Conservation (phyloP, 805 yeast genomes). For the Huiozyma sinensis region DNA sequence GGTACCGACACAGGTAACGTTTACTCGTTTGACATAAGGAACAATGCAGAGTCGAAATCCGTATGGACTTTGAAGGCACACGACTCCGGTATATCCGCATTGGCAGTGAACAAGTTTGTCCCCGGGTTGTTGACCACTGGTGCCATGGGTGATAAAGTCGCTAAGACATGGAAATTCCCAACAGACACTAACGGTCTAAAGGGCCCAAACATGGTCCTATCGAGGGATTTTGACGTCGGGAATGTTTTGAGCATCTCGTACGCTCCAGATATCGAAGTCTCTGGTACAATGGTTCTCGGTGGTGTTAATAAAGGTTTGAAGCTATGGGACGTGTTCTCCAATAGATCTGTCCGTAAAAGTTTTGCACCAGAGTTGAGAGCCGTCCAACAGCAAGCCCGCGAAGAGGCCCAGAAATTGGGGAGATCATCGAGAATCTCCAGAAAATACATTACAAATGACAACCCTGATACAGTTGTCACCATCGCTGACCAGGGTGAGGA, state of each 20-base stretch:
- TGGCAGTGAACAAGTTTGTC: constrained; percentile 55
- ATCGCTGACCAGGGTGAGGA: constrained; percentile 58
- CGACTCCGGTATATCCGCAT: constrained; percentile 82
- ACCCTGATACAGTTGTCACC: constrained; percentile 45
- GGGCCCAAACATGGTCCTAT: constrained; percentile 76
- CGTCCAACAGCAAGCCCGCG: constrained; percentile 47
- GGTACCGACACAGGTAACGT: constrained; percentile 90
- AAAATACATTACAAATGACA: constrained; percentile 44
- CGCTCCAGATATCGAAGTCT: constrained; percentile 78
- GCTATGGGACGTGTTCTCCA: constrained; percentile 87
- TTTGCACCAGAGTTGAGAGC: constrained; percentile 48
- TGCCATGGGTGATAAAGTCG: constrained; percentile 80
- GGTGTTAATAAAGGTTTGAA: constrained; percentile 79
- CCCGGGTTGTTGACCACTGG: constrained; percentile 74
- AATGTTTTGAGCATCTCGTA: constrained; percentile 75
- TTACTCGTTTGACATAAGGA: constrained; percentile 79
- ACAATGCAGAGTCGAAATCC: constrained; percentile 44
- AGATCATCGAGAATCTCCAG: constrained; percentile 65
- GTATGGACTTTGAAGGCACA: constrained; percentile 96
- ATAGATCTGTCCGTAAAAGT: constrained; percentile 61
- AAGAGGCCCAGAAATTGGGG: constrained; percentile 44
- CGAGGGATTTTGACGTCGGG: constrained; percentile 90
- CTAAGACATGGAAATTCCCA: constrained; percentile 81
- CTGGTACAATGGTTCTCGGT: constrained; percentile 77
- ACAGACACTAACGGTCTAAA: constrained; percentile 25